A percentile compares a stretch with the other conserved stretches of the same genome.
Evolutionary conservation across 2,329 filamentous ascomycete genomes (phyloP).

Genomic region (Aspergillus tubingensis): DNA sequence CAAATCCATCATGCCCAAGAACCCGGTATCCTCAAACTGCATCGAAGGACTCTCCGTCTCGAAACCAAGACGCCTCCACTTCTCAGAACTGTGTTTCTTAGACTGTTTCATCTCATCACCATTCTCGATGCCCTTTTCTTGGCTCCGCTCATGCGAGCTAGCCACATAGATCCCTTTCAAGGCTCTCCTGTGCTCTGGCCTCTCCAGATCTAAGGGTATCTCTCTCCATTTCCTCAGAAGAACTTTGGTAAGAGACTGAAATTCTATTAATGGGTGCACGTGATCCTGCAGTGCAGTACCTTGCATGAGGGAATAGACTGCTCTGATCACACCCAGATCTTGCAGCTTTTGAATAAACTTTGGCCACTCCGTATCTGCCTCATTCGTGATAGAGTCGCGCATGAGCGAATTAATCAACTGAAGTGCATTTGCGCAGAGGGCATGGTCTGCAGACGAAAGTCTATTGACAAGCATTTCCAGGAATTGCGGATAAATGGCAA

Average conservation of each 20-base stretch:
- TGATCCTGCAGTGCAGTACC: conserved; percentile 88
- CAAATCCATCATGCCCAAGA: conserved; percentile 95
- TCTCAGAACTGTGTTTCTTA: conserved; percentile 79
- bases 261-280: conserved; percentile 86
- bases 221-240: conserved; percentile 86
- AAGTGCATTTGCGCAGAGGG: conserved; percentile 89
- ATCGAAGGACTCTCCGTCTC: conserved; percentile 81
- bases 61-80: conserved; percentile 91
- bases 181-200: conserved; percentile 82
- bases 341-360: conserved; percentile 93
- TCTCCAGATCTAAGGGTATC: conserved; percentile 79
- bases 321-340: conserved; percentile 88
- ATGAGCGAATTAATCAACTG: conserved; percentile 96
- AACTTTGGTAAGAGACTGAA: conserved; percentile 87
- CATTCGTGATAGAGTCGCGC: conserved; percentile 81
- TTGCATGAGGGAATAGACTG: conserved; percentile 91
- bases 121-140: conserved; percentile 32
- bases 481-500: conserved; percentile 89
- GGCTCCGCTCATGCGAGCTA: conserved; percentile 57
- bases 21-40: conserved; percentile 85
- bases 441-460: conserved; percentile 90
- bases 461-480: conserved; percentile 91
- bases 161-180: conserved; percentile 83
- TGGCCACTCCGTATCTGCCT: conserved; percentile 82
- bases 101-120: conserved; percentile 56